These are phyloP conservation scores for Cylindrodendrum hubeiense DNA, from an alignment of 2,329 filamentous ascomycete genomes.

Conservation along the genomic window DNA sequence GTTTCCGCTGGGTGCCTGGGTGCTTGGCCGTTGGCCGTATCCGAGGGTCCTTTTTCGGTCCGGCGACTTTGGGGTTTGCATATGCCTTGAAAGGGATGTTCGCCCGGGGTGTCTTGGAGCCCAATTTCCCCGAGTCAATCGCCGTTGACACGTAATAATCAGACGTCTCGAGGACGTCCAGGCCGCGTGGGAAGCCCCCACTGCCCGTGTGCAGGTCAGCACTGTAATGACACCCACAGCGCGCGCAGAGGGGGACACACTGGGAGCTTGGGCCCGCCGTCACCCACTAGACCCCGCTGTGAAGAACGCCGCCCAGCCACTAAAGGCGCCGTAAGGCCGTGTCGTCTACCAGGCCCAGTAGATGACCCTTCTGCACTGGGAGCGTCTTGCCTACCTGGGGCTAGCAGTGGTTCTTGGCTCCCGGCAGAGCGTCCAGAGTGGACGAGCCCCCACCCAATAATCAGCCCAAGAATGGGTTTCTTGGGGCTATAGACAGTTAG, in stretches of 20 bases:
- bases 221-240: background rate
- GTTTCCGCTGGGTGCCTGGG: no score
- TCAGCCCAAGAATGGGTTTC: conserved; percentile 13
- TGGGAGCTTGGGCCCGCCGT: background rate
- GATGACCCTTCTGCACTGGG: background rate
- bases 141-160: conserved; percentile 11
- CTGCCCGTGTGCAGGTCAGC: background rate
- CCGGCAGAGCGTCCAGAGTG: conserved; percentile 21
- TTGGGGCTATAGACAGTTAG: conserved; percentile 8
- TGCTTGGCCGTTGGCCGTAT: background rate
- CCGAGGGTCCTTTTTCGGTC: background rate
- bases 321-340: background rate
- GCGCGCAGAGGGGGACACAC: background rate
- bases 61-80: background rate
- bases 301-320: background rate
- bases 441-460: conserved; percentile 20
- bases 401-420: conserved; percentile 36
- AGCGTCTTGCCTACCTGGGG: background rate
- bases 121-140: conserved; percentile 8
- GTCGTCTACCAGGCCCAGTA: background rate
- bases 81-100: background rate
- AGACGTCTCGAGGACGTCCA: background rate
- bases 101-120: no score
- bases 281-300: background rate
- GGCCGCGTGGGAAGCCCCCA: background rate